phyloP scores from a whole-genome alignment of 2,329 filamentous ascomycete genomes.

The Sporothrix euskadiensis region DNA sequence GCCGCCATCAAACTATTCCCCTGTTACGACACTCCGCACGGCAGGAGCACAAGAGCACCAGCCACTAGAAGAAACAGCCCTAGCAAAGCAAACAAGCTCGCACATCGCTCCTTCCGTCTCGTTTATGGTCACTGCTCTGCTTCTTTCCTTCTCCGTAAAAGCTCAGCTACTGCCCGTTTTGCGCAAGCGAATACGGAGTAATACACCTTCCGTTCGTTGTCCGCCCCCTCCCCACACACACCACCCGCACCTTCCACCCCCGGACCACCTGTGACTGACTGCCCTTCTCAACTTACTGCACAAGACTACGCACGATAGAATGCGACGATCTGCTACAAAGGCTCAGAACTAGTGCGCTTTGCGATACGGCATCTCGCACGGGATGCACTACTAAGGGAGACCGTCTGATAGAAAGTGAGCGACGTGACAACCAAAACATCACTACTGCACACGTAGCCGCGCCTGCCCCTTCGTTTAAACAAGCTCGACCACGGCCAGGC shows the following conservation, averaged over 20 bases:
- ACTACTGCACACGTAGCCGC: slow-evolving; percentile 15
- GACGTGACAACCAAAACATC: slow-evolving; percentile 2
- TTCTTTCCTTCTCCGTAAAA: neutral
- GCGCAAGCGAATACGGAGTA: neutral
- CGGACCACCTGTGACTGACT: neutral
- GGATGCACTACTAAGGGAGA: slow-evolving; percentile 2
- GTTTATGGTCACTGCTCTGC: neutral
- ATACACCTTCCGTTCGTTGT: slow-evolving; percentile 1
- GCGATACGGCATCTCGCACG: slow-evolving; percentile 7
- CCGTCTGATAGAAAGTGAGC: neutral
- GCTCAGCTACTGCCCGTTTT: neutral
- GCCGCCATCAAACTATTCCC: neutral
- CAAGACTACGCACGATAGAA: slow-evolving; percentile 14
- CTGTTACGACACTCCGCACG: neutral
- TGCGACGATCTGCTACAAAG: slow-evolving; percentile 13
- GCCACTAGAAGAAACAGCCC: neutral
- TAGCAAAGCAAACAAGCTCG: neutral
- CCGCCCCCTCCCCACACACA: slow-evolving; percentile 12
- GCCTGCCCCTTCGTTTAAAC: neutral
- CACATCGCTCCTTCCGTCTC: neutral
- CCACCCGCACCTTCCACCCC: neutral
- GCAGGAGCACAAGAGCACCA: no score
- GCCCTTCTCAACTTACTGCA: neutral
- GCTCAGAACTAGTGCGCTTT: neutral
- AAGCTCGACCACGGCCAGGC: neutral